Conservation (phyloP, 2,329 filamentous ascomycete genomes). For the Alternaria panax region DNA sequence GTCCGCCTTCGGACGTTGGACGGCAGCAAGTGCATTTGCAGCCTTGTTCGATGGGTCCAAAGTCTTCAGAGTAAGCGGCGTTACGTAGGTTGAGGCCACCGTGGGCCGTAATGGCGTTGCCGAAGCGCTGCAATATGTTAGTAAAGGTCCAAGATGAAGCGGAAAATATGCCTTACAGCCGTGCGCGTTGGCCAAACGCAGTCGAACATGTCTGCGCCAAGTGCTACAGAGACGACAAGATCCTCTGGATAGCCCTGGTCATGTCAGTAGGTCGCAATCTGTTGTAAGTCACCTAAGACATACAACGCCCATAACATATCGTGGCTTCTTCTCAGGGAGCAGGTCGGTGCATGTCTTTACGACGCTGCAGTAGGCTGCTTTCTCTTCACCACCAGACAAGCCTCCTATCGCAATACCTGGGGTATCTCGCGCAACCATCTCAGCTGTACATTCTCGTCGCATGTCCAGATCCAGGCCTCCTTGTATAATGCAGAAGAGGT, state of each 20-base stretch:
- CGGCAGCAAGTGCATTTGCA: constrained; percentile 84
- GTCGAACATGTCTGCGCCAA: constrained; percentile 99
- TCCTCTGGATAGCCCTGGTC: constrained; percentile 88
- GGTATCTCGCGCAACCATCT: constrained; percentile 90
- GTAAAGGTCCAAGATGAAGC: not conserved
- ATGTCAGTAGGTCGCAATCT: constrained; percentile 24
- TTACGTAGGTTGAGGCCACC: constrained; percentile 88
- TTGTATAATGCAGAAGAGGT: constrained; percentile 98
- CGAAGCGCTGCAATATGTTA: constrained; percentile 69
- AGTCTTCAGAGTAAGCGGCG: constrained; percentile 77
- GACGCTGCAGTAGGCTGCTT: constrained; percentile 89
- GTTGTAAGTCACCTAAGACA: constrained; percentile 23
- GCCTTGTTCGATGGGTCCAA: constrained; percentile 80
- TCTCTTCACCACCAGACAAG: constrained; percentile 92
- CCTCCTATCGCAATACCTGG: constrained; percentile 97
- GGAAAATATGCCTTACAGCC: constrained; percentile 61
- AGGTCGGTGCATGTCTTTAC: constrained; percentile 85
- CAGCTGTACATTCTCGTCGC: constrained; percentile 79
- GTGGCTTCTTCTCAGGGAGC: constrained; percentile 88
- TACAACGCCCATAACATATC: constrained; percentile 97
- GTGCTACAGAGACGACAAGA: constrained; percentile 87
- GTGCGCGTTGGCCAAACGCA: constrained; percentile 98
- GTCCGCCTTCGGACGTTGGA: constrained; percentile 68
- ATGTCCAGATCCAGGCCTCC: constrained; percentile 90
- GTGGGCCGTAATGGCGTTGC: constrained; percentile 83